Evolutionary conservation across 305 asterid species (phyloP), one percentile per base, ranked within the genome.

Genomic region (Fraxinus albicans): DNA sequence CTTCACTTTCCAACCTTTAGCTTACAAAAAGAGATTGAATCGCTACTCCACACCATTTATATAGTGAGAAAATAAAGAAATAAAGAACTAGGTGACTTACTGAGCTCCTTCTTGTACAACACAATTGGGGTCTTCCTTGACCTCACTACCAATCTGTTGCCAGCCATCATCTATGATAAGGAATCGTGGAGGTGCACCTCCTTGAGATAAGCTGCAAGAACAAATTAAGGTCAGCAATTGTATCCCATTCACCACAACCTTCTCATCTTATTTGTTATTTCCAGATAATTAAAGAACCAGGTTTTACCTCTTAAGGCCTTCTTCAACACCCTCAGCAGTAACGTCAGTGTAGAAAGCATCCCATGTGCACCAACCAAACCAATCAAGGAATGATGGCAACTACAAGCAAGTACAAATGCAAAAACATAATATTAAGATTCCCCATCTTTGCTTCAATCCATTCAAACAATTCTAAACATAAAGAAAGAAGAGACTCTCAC

Each of bases 281-380:
- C 3, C 35, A 83, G 42, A 13, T 50, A 60, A 17, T 31, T 36
- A 80, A 72, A 55, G 25, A 77, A 29, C 7, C 8, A 31, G 44
- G 80, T 12, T 82, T 77, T 73, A 90, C 99, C 98, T 96, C 84
- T 85, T 91, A 21, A 96, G 93, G 73, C 98, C 99, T 90, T 95
- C 91, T 84, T 95, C 97, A 17, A 95, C 98, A 13, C 98, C 98
- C 88, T 96, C 98, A 21, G 98, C 98, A 9, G 99, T 96, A 84
- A 95, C 99, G 79, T 95, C 98, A 58, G 99, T 96, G 93, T 93
- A 93, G 83, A 96, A 96, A 83, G 99, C 99, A 92, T 95, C 99
- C 99, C 99, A 95, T 34, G 99, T 95, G 88, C 99, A 96, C 99
- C 99, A 96, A 75, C 99, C 99, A 80, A 96, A 93, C 98, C 99